These are phyloP conservation scores for Porcisia hertigi DNA, from an alignment of 208 protist genomes.

Conservation along the genomic window DNA sequence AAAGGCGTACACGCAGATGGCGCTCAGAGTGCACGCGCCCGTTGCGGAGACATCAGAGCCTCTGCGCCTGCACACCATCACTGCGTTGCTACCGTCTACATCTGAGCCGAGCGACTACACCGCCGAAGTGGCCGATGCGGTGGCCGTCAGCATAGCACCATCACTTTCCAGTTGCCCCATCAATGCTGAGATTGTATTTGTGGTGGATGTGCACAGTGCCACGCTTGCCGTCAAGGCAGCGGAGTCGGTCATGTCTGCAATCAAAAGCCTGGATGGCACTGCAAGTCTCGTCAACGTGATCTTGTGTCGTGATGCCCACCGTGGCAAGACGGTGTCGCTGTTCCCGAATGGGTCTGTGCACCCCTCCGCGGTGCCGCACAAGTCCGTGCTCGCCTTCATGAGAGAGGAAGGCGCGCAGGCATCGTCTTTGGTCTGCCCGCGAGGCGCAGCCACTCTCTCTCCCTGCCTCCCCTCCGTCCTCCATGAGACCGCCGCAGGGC, in stretches of 20 bases:
- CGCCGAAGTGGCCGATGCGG: slow-evolving; percentile 32
- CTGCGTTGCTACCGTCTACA: slow-evolving; percentile 5
- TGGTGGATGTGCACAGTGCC: slow-evolving; percentile 57
- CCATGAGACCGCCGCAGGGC: slow-evolving; percentile 15
- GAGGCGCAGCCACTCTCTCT: slow-evolving; percentile 13
- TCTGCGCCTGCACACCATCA: slow-evolving; percentile 41
- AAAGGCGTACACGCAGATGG: slow-evolving; percentile 22
- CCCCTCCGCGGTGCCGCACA: slow-evolving; percentile 21
- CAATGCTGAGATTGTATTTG: slow-evolving; percentile 75
- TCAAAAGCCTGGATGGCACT: slow-evolving; percentile 31
- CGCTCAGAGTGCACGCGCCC: slow-evolving; percentile 34
- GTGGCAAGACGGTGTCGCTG: slow-evolving; percentile 21
- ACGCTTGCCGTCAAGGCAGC: slow-evolving; percentile 31
- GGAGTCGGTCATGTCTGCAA: slow-evolving; percentile 35
- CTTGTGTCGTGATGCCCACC: slow-evolving; percentile 35
- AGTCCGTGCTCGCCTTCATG: slow-evolving; percentile 29
- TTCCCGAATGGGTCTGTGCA: slow-evolving; percentile 30
- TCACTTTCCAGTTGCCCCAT: slow-evolving; percentile 25
- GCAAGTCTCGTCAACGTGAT: slow-evolving; percentile 62
- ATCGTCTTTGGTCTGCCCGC: background rate
- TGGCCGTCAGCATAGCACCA: slow-evolving; percentile 57
- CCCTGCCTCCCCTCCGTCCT: slow-evolving; percentile 46
- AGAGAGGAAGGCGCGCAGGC: slow-evolving; percentile 25
- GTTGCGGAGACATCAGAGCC: slow-evolving; percentile 60
- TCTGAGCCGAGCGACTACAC: slow-evolving; percentile 25